These are phyloP conservation scores for Vanderwaltozyma polyspora DNA, from an alignment of 805 yeast genomes.

Conservation along the genomic window DNA sequence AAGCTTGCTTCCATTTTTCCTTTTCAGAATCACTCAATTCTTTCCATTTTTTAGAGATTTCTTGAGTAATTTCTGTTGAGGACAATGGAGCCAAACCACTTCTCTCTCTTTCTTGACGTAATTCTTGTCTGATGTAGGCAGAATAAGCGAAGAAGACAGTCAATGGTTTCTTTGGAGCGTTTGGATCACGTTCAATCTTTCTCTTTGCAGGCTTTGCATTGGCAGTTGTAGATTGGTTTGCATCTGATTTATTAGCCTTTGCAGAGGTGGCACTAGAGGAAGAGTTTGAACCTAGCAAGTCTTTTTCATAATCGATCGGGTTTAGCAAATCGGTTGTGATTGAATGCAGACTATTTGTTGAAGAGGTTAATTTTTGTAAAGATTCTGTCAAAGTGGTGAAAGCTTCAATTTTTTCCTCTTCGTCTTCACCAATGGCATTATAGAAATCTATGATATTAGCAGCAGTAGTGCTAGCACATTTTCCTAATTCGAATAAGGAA, in stretches of 20 bases:
- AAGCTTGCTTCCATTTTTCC: conserved; percentile 55
- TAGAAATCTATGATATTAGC: conserved; percentile 68
- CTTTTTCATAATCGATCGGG: conserved; percentile 28
- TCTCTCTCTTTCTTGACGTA: conserved; percentile 55
- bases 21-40: conserved; percentile 58
- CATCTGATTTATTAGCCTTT: background rate
- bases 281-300: conserved; percentile 2
- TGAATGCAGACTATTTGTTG: conserved; percentile 25
- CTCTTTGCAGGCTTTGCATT: conserved; percentile 28
- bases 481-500: conserved; percentile 69
- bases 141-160: conserved; percentile 78
- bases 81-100: conserved; percentile 52
- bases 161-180: conserved; percentile 91
- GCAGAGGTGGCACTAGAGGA: background rate
- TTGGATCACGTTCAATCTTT: conserved; percentile 65
- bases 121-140: conserved; percentile 56
- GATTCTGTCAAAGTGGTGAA: conserved; percentile 34
- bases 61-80: conserved; percentile 68
- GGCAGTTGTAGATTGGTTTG: conserved; percentile 2
- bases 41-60: conserved; percentile 73
- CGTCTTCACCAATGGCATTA: conserved; percentile 42
- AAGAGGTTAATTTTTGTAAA: conserved; percentile 30
- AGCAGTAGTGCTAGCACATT: conserved; percentile 80
- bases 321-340: conserved; percentile 22
- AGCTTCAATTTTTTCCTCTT: conserved; percentile 35